These are phyloP conservation scores for Annulohypoxylon maeteangense DNA, from an alignment of 495 filamentous ascomycete genomes.

Conservation along the genomic window DNA sequence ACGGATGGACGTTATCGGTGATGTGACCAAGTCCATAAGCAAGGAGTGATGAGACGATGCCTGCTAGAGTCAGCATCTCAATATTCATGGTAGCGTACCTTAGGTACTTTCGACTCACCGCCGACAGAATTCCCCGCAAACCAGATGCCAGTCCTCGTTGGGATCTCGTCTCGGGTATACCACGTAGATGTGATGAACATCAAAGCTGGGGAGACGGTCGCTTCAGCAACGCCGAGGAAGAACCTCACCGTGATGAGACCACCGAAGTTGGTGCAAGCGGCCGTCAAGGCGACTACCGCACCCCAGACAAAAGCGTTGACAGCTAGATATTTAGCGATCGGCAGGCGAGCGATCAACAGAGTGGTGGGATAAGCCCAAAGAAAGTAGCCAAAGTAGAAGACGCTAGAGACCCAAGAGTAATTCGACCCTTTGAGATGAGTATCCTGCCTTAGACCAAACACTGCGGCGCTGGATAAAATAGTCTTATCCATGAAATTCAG, in stretches of 20 bases:
- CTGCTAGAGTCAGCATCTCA: conserved; percentile 18
- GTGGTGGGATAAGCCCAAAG: conserved; percentile 48
- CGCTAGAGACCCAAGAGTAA: conserved; percentile 52
- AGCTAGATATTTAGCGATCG: conserved; percentile 47
- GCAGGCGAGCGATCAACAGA: conserved; percentile 44
- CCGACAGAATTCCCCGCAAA: conserved; percentile 53
- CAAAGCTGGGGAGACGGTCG: conserved; percentile 56
- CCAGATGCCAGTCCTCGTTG: conserved; percentile 54
- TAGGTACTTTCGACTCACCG: conserved; percentile 19
- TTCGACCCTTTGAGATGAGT: conserved; percentile 48
- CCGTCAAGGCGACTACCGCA: conserved; percentile 77
- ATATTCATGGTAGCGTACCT: neutral
- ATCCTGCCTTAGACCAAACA: conserved; percentile 50
- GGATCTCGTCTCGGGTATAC: conserved; percentile 53
- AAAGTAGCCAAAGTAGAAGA: conserved; percentile 53
- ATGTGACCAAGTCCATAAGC: conserved; percentile 60
- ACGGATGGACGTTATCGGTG: conserved; percentile 39
- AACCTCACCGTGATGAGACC: conserved; percentile 73
- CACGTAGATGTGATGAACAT: conserved; percentile 51
- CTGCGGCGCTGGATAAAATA: conserved; percentile 49
- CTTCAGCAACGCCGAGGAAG: conserved; percentile 63
- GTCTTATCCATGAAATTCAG: conserved; percentile 55
- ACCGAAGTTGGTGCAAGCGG: conserved; percentile 72
- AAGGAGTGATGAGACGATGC: conserved; percentile 56
- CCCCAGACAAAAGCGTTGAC: conserved; percentile 62